phyloP scores from a whole-genome alignment of 768 basidiomycete genomes.

The Epithele typhae region DNA sequence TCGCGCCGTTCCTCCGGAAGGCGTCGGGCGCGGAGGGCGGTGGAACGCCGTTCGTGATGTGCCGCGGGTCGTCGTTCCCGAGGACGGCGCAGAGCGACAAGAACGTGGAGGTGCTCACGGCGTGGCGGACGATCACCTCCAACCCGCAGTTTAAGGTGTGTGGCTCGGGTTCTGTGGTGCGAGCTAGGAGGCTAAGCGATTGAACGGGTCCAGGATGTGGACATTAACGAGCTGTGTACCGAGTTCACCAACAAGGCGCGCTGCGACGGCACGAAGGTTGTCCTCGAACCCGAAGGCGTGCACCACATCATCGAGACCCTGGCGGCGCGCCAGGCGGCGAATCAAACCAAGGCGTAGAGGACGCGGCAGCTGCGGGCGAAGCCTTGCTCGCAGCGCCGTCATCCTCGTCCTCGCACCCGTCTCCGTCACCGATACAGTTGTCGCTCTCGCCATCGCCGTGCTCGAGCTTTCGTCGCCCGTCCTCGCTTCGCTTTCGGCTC shows the following conservation, averaged over 20 bases:
- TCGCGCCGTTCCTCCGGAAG: constrained; percentile 28
- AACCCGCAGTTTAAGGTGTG: constrained; percentile 75
- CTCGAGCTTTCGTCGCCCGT: too few relatives aligned
- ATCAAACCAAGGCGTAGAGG: constrained; percentile 12
- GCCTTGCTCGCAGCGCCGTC: too few relatives aligned
- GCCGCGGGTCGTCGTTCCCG: constrained; percentile 65
- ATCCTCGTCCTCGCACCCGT: too few relatives aligned
- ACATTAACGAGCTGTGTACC: constrained; percentile 73
- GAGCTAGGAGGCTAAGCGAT: neutral
- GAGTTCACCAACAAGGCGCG: constrained; percentile 80
- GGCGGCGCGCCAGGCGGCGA: constrained; percentile 23
- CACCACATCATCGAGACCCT: constrained; percentile 41
- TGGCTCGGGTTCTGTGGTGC: neutral
- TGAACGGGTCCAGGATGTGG: constrained; percentile 49
- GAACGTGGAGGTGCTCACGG: constrained; percentile 74
- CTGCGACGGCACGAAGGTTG: constrained; percentile 82
- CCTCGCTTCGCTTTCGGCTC: too few relatives aligned
- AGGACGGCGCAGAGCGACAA: constrained; percentile 63
- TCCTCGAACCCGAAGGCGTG: constrained; percentile 52
- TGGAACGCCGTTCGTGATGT: constrained; percentile 47
- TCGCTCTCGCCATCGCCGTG: too few relatives aligned
- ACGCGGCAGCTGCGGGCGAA: too few relatives aligned
- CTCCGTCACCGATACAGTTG: too few relatives aligned
- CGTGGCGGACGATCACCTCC: constrained; percentile 73
- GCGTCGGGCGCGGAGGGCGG: constrained; percentile 35